Conservation (phyloP, 805 yeast genomes). For the Alloascoidea africana region DNA sequence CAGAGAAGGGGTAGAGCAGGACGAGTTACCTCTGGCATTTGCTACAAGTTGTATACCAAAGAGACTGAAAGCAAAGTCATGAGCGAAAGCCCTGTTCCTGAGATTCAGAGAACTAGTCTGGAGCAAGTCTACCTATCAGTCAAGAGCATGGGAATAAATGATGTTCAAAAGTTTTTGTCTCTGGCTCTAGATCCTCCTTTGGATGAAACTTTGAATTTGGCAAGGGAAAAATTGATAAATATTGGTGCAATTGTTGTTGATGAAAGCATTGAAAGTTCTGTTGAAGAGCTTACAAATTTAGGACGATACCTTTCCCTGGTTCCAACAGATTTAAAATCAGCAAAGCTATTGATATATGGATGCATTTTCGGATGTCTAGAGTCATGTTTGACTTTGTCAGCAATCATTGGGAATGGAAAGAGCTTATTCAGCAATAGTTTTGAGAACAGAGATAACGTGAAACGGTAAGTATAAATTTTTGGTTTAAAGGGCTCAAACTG, state of each 20-base stretch:
- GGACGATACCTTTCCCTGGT: constrained; percentile 69
- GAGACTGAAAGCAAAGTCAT: constrained; percentile 39
- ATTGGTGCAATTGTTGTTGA: constrained; percentile 53
- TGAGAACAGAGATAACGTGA: constrained; percentile 53
- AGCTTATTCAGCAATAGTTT: constrained; percentile 51
- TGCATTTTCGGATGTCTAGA: constrained; percentile 76
- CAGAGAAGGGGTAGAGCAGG: constrained; percentile 99
- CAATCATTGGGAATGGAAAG: constrained; percentile 51
- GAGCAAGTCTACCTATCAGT: constrained; percentile 75
- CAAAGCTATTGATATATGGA: constrained; percentile 67
- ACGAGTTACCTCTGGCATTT: constrained; percentile 71
- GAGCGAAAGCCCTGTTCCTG: constrained; percentile 73
- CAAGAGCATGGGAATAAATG: constrained; percentile 72
- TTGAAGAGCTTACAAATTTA: constrained; percentile 45
- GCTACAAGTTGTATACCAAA: constrained; percentile 66
- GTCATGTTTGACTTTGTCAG: constrained; percentile 63
- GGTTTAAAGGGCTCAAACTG: too few relatives aligned
- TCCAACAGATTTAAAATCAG: constrained; percentile 76
- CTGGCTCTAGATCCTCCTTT: constrained; percentile 78
- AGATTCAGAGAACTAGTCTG: constrained; percentile 68
- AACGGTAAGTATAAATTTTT: constrained; percentile 17
- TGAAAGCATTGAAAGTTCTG: constrained; percentile 14
- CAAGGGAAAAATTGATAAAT: constrained; percentile 37
- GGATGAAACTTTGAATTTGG: constrained; percentile 29
- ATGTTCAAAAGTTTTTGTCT: constrained; percentile 54